Evolutionary conservation across 169 alveolate genomes (phyloP).

Genomic region (Neospora caninum): DNA sequence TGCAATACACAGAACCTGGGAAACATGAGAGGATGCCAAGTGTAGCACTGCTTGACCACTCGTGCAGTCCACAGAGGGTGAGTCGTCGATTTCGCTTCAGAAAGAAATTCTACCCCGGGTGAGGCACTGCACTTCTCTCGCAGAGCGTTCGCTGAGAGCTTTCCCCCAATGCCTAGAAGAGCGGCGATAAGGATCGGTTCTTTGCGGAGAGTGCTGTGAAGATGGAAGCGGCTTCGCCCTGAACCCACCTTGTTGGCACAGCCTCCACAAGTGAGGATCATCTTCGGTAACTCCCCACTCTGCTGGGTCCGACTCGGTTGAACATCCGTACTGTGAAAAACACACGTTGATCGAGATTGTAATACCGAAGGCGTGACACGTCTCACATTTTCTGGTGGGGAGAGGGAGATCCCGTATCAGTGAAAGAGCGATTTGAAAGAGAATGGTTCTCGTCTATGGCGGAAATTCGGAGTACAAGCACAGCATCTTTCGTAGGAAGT

Average conservation of each 20-base stretch:
- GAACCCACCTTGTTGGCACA: conserved; percentile 30
- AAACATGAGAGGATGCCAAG: neutral
- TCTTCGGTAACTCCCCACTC: conserved; percentile 21
- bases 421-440: neutral
- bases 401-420: neutral
- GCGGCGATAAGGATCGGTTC: too few relatives aligned
- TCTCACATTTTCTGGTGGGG: neutral
- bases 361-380: neutral
- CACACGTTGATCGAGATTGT: neutral
- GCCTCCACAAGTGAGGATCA: neutral
- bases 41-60: too few relatives aligned
- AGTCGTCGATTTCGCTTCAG: too few relatives aligned
- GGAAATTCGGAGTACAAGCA: too few relatives aligned
- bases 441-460: too few relatives aligned
- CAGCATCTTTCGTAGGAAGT: too few relatives aligned
- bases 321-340: conserved; percentile 18
- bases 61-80: too few relatives aligned
- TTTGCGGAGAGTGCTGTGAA: too few relatives aligned
- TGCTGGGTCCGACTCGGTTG: conserved; percentile 12
- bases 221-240: neutral
- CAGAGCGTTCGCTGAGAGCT: too few relatives aligned
- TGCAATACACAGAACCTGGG: conserved; percentile 30
- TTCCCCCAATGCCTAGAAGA: too few relatives aligned
- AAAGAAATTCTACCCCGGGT: too few relatives aligned
- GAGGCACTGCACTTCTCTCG: too few relatives aligned